Evolutionary conservation across 2,329 filamentous ascomycete species (phyloP).

Genomic region (Calonectria pteridis): DNA sequence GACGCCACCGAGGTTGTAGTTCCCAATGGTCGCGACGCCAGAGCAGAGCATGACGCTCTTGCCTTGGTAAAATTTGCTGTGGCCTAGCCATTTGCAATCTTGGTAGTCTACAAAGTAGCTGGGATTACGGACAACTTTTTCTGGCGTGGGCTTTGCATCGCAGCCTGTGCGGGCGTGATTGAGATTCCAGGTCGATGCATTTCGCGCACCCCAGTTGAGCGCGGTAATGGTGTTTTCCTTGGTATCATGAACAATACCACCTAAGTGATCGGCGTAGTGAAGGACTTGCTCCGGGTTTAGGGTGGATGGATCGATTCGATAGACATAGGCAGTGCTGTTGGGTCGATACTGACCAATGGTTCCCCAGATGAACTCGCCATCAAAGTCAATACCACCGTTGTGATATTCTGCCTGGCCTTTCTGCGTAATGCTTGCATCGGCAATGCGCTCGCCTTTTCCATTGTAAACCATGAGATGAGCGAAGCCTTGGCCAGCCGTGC

Average conservation of each 20-base stretch:
- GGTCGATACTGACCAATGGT: constrained; percentile 61
- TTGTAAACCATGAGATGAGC: constrained; percentile 60
- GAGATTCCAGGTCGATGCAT: constrained; percentile 54
- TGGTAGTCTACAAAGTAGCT: constrained; percentile 63
- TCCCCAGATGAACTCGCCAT: constrained; percentile 61
- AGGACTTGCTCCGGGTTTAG: constrained; percentile 52
- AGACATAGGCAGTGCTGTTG: constrained; percentile 58
- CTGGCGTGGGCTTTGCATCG: constrained; percentile 32
- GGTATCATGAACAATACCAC: constrained; percentile 60
- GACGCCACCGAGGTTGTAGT: constrained; percentile 56
- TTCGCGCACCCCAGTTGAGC: constrained; percentile 61
- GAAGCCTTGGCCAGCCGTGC: constrained; percentile 57
- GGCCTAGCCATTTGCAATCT: constrained; percentile 64
- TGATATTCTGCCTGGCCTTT: constrained; percentile 57
- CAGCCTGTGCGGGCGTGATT: constrained; percentile 28
- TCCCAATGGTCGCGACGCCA: constrained; percentile 55
- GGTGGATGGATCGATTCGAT: constrained; percentile 53
- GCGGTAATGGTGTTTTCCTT: constrained; percentile 50
- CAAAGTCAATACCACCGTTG: constrained; percentile 62
- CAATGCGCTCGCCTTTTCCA: constrained; percentile 55
- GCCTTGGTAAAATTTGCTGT: constrained; percentile 49
- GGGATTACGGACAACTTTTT: constrained; percentile 50
- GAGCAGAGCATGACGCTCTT: constrained; percentile 61
- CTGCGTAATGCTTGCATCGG: constrained; percentile 57
- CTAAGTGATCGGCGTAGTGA: constrained; percentile 57